phyloP scores from a whole-genome alignment of 805 yeast genomes.

The Metschnikowia lochheadii region DNA sequence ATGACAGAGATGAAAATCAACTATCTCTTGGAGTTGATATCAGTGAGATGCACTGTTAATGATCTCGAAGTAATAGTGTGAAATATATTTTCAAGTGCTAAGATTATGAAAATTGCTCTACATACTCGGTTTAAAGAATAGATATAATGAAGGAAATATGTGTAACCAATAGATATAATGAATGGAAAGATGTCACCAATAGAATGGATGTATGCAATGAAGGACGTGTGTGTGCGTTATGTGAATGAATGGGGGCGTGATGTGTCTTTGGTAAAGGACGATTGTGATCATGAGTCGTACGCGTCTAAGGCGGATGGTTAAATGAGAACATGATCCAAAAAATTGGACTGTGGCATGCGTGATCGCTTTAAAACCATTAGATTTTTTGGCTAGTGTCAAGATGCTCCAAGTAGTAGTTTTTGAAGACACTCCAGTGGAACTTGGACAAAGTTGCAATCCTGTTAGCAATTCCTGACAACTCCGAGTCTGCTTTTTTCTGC shows the following conservation, averaged over 20 bases:
- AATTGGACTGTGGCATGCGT: neutral
- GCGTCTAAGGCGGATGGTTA: neutral
- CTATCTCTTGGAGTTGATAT: constrained; percentile 10
- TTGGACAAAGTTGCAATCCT: constrained; percentile 63
- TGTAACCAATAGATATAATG: too few species aligned
- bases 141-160: neutral
- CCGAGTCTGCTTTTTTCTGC: constrained; percentile 28
- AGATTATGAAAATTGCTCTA: neutral
- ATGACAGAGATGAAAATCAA: constrained; percentile 14
- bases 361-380: neutral
- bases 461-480: constrained; percentile 53
- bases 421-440: constrained; percentile 84
- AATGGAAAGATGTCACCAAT: neutral
- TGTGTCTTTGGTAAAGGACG: neutral
- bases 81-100: neutral
- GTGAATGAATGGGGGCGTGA: neutral
- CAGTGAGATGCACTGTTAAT: constrained; percentile 10
- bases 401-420: constrained; percentile 55
- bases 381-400: constrained; percentile 1
- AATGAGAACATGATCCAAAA: neutral
- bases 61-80: constrained; percentile 11
- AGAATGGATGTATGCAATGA: neutral
- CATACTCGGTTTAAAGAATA: neutral
- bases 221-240: neutral
- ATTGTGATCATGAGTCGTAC: neutral